Percentiles rank a stretch among this genome's conserved stretches.
These are phyloP conservation scores for Tetragonia tetragonoides DNA, from an alignment of 148 eudicot genomes.

Conservation along the genomic window DNA sequence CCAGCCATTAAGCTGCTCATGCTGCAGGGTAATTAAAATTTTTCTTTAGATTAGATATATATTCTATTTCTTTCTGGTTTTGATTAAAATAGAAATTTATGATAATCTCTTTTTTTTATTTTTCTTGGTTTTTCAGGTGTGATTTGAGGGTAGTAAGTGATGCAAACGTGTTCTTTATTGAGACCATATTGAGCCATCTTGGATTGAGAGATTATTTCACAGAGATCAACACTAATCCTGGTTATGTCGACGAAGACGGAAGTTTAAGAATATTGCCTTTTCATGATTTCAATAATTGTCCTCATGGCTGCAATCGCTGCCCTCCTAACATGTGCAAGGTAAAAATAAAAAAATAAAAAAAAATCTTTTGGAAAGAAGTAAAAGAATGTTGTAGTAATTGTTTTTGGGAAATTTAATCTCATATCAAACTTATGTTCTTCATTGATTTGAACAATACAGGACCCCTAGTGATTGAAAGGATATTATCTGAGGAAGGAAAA, in stretches of 20 bases:
- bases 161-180: slow-evolving; percentile 34
- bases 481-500: slow-evolving; percentile 21
- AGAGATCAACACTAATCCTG: slow-evolving; percentile 68
- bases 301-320: slow-evolving; percentile 64
- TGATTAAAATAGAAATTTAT: neutral
- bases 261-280: slow-evolving; percentile 53
- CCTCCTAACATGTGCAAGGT: slow-evolving; percentile 97
- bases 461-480: slow-evolving; percentile 27
- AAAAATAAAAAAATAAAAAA: too few relatives aligned
- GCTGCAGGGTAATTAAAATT: slow-evolving; percentile 54
- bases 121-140: slow-evolving; percentile 14
- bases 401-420: too few relatives aligned
- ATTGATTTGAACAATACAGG: slow-evolving; percentile 9
- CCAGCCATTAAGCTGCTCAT: slow-evolving; percentile 25
- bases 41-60: neutral
- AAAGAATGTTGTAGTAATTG: too few relatives aligned
- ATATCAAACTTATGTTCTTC: too few relatives aligned
- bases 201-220: slow-evolving; percentile 55
- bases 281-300: slow-evolving; percentile 47
- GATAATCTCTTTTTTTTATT: neutral
- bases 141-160: too few relatives aligned
- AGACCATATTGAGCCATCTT: slow-evolving; percentile 56
- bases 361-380: too few relatives aligned
- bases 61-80: neutral
- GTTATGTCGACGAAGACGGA: slow-evolving; percentile 51